These are phyloP conservation scores for Arabis alpina DNA, from an alignment of 345 rosid genomes.

Conservation along the genomic window DNA sequence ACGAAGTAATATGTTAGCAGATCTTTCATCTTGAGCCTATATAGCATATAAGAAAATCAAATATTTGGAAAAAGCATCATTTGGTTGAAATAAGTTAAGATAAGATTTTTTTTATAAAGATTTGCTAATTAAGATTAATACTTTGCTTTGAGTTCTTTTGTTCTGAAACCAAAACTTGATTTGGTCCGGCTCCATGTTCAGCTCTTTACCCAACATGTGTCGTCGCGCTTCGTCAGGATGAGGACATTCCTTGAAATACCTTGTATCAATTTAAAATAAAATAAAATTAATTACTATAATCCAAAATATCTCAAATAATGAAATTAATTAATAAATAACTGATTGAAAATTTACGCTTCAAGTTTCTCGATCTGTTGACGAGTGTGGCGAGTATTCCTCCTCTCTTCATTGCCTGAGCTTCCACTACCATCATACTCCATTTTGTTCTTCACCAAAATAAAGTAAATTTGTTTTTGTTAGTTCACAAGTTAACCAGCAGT, in stretches of 20 bases:
- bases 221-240: slow-evolving; percentile 72
- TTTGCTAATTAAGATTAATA: slow-evolving; percentile 25
- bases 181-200: slow-evolving; percentile 57
- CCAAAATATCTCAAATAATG: neutral
- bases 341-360: slow-evolving; percentile 50
- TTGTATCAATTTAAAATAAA: slow-evolving; percentile 18
- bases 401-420: slow-evolving; percentile 49
- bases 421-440: slow-evolving; percentile 37
- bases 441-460: slow-evolving; percentile 8
- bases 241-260: slow-evolving; percentile 67
- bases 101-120: neutral
- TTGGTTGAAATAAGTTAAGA: neutral
- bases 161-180: slow-evolving; percentile 89
- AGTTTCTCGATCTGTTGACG: slow-evolving; percentile 53
- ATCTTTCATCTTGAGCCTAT: slow-evolving; percentile 67
- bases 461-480: slow-evolving; percentile 5
- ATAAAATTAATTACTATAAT: neutral
- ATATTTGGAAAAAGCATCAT: neutral
- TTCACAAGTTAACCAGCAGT: slow-evolving; percentile 6
- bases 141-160: slow-evolving; percentile 78
- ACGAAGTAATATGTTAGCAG: slow-evolving; percentile 56
- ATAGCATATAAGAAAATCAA: neutral
- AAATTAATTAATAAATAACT: neutral
- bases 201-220: slow-evolving; percentile 50
- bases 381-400: slow-evolving; percentile 57